Percentiles rank a stretch among this genome's conserved stretches.
phyloP scores from a whole-genome alignment of 352 stramenopile species.

The Globisporangium okanoganense region DNA sequence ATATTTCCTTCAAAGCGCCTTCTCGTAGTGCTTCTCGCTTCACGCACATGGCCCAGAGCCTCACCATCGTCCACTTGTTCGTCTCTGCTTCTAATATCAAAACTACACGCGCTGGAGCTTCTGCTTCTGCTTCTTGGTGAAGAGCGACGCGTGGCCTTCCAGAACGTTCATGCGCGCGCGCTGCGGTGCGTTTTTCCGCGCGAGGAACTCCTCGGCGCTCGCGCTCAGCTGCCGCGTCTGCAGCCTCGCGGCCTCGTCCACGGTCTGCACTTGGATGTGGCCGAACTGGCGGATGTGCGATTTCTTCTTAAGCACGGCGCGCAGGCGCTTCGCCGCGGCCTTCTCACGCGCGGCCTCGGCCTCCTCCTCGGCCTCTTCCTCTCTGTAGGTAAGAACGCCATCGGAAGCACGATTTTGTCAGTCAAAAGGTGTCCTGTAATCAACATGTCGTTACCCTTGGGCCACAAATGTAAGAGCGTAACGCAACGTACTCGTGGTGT shows the following conservation, averaged over 20 bases:
- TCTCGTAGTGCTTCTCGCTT: background rate
- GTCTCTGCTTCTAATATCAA: background rate
- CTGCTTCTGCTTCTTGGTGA: conserved; percentile 73
- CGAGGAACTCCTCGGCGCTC: conserved; percentile 49
- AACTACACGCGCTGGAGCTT: conserved; percentile 18
- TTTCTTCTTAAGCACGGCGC: conserved; percentile 34
- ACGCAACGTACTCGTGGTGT: conserved; percentile 42
- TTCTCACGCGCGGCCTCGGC: conserved; percentile 25
- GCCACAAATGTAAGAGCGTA: background rate
- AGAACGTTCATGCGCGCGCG: conserved; percentile 62
- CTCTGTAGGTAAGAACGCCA: conserved; percentile 18
- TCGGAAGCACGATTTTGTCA: background rate
- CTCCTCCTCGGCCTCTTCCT: conserved; percentile 48
- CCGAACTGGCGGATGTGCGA: conserved; percentile 74
- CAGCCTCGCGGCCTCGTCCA: conserved; percentile 37
- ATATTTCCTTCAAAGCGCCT: background rate
- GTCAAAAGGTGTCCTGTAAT: no score
- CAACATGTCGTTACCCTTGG: background rate
- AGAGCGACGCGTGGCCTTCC: conserved; percentile 60
- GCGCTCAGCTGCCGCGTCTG: conserved; percentile 41
- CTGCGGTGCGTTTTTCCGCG: conserved; percentile 43
- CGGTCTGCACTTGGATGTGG: conserved; percentile 69
- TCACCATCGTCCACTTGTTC: background rate
- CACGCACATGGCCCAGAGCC: background rate
- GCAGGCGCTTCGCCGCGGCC: conserved; percentile 20